Base-by-base conservation (phyloP, 1,139 yeast species). In the Torulaspora globosa region DNA sequence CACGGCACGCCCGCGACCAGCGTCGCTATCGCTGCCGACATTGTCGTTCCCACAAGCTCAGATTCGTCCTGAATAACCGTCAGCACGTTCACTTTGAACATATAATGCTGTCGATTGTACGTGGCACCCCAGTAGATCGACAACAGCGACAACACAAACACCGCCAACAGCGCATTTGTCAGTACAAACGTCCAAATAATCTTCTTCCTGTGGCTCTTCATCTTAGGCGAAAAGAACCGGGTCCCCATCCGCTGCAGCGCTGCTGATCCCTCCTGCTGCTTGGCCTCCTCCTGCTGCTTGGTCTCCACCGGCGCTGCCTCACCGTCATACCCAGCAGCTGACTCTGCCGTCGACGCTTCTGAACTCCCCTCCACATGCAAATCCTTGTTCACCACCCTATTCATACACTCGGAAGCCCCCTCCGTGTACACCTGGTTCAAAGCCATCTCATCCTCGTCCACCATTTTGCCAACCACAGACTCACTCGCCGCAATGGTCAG, bases 71-170 rank as follows among this genome's bases (percentile, higher is more conserved):
- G 53, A 3, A 55, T 41, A 12, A 55, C 52, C 16, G 53, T 47
- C 38, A 53, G 21, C 23, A 53, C 48, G 21, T 41, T 46, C 12
- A 55, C 51, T 23, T 51, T 51, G 45, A 40, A 39, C 43, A 43
- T 39, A 16, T 52, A 46, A 15, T 46, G 41, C 8, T 39, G 16
- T 11, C 50, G 38, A 14, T 47, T 39, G 40, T 53, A 52, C n/a
- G 47, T 36, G 14, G 54, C 54, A 14, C 58, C 58, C 58, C 57
- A 53, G 39, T 52, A 52, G 6, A 55, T 46, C 18, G 56, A 53
- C 33, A 55, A 43, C 19, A 53, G 30, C 5, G 50, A 31, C n/a
- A 45, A 37, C 14, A 43, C 18, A 18, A 36, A 32, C 30, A 53
- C 26, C 28, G 44, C 42, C 23, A 42, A 26, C 21, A 44, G 10